These are phyloP conservation scores for Penicillium cataractarum DNA, from an alignment of 495 filamentous ascomycete genomes.

Conservation along the genomic window DNA sequence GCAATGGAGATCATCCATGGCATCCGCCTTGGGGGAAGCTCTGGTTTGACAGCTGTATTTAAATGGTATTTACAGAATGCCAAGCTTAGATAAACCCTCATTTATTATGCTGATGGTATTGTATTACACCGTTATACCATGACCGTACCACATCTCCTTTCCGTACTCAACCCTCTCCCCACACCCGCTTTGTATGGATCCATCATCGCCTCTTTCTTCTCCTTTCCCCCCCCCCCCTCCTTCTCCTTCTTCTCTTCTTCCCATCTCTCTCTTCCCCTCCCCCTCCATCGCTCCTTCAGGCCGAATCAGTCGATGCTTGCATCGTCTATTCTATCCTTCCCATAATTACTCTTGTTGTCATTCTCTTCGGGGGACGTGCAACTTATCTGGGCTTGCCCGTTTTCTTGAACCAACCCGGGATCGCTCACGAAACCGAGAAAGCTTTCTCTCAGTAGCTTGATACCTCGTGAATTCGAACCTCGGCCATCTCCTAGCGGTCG, in stretches of 20 bases:
- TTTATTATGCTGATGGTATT: background rate
- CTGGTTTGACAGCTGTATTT: background rate
- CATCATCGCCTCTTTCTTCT: conserved; percentile 39
- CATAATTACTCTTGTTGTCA: conserved; percentile 36
- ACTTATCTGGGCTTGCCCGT: conserved; percentile 15
- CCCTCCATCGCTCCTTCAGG: conserved; percentile 43
- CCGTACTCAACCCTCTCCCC: conserved; percentile 27
- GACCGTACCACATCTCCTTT: conserved; percentile 14
- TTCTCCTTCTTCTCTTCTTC: conserved; percentile 20
- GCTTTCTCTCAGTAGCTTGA: conserved; percentile 18
- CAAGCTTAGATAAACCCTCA: background rate
- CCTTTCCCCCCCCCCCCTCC: conserved; percentile 20
- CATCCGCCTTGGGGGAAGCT: conserved; percentile 12
- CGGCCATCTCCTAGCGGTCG: conserved; percentile 6
- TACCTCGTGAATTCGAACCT: conserved; percentile 8
- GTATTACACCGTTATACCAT: background rate
- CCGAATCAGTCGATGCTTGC: conserved; percentile 33
- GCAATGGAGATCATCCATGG: conserved; percentile 35
- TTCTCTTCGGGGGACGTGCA: conserved; percentile 44
- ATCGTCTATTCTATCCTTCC: conserved; percentile 34
- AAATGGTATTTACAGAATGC: conserved; percentile 6
- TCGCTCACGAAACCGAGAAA: conserved; percentile 11
- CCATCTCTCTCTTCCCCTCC: conserved; percentile 29
- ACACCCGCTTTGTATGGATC: conserved; percentile 38
- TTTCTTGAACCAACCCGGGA: conserved; percentile 15